Evolutionary conservation across 495 filamentous ascomycete genomes (phyloP), one percentile per base, ranked within the genome.

Genomic region (Daldinia vernicosa): DNA sequence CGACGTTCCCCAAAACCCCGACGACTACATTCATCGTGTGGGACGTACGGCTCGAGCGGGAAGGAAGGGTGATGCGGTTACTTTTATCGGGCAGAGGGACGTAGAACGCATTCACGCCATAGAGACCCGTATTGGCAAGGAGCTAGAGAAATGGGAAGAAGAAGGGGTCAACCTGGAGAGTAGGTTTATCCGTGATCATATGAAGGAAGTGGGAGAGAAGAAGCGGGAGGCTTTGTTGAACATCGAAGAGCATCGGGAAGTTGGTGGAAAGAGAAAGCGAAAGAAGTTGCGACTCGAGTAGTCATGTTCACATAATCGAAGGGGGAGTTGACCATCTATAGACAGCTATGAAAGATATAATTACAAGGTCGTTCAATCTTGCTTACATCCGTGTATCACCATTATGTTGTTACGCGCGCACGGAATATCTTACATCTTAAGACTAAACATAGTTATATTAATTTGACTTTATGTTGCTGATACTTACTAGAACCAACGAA

Each of bases 21-120:
- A 98, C 77, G 96, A 97, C 77, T 99, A 98, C 73, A 93, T 99
- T 66, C 95, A 99, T 80, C 90, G 95, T 22, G 94, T 97, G 60
- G 95, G 95, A 74, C 90, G 95, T 74, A 99, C 95, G 11, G 95
- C 96, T 7, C 88, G 95, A 84, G 95, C 95, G 6, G 95, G 96
- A 0, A 85, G 92, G 47, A 82, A 79, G 27, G 95, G 95, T 75
- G 89, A 93, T 63, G 89, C 90, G 2, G 89, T 98, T 15, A 97
- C 93, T 14, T 86, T 99, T 63, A 89, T 99, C 2, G 95, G 94
- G 26, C 95, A 98, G 84, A 83, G 94, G 63, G 95, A 98, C 77
- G 93, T 98, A 2, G 86, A 91, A 69, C 84, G 98, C 6, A 87
- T 98, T 17, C 83, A 94, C 53, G 92, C 91, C 6, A 97, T 98